These are phyloP conservation scores for Verticillium nubilum DNA, from an alignment of 2,329 filamentous ascomycete species.

Conservation along the genomic window DNA sequence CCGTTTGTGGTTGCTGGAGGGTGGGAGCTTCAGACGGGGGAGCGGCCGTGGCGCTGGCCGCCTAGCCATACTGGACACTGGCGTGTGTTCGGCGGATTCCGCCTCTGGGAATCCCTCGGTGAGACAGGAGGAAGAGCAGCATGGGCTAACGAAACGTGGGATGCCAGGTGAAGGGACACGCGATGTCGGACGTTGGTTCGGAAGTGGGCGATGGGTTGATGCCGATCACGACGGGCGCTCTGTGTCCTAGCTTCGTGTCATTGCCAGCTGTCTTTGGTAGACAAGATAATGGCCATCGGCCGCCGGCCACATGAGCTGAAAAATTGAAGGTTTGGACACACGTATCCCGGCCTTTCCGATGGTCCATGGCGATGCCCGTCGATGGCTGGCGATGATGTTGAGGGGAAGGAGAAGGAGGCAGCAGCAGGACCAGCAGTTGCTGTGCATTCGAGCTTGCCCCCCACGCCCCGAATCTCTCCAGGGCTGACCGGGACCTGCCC, in stretches of 20 bases:
- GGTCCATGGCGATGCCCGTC: not conserved
- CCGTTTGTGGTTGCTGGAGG: no score
- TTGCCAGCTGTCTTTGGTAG: not conserved
- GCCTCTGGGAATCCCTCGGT: not conserved
- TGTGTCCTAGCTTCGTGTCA: not conserved
- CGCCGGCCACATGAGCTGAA: not conserved
- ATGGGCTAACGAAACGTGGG: not conserved
- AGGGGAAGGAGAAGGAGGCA: not conserved
- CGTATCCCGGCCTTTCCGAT: not conserved
- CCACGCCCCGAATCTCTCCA: not conserved
- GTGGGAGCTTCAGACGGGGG: not conserved
- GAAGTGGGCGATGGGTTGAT: not conserved
- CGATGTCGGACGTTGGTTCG: not conserved
- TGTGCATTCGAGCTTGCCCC: conserved; percentile 1
- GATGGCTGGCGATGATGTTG: conserved; percentile 11
- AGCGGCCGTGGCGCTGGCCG: not conserved
- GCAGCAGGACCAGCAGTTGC: not conserved
- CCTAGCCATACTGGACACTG: not conserved
- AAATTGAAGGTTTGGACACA: not conserved
- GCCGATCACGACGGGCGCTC: not conserved
- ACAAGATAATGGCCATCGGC: not conserved
- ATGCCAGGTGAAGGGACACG: not conserved
- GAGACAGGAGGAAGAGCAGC: not conserved
- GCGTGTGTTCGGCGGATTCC: not conserved
- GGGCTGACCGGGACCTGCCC: no score